Conservation (phyloP, 169 alveolate genomes). For the Plasmodium malariae region DNA sequence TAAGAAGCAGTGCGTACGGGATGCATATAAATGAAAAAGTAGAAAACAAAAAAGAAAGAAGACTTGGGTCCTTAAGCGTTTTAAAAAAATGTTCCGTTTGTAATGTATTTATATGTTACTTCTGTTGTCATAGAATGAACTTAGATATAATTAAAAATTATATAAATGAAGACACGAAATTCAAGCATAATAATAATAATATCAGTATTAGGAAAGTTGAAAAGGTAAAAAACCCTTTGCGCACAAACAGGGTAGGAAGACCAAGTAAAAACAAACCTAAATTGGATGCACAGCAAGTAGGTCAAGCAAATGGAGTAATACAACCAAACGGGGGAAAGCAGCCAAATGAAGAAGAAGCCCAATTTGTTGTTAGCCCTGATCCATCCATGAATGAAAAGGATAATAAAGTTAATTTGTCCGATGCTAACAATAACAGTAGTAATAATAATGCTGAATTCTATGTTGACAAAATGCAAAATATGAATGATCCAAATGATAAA, state of each 20-base stretch:
- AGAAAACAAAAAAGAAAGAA: slow-evolving; percentile 66
- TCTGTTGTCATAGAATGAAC: slow-evolving; percentile 75
- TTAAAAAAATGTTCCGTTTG: slow-evolving; percentile 53
- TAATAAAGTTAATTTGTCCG: not conserved
- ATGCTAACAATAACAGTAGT: not conserved
- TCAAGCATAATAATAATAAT: not conserved
- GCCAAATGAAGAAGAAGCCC: no score
- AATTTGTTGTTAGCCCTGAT: no score
- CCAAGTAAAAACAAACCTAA: slow-evolving; percentile 1
- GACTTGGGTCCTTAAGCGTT: slow-evolving; percentile 74
- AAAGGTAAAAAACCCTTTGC: not conserved
- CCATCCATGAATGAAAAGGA: not conserved
- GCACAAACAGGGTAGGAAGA: slow-evolving; percentile 16
- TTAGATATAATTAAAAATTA: slow-evolving; percentile 58
- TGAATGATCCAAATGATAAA: no score
- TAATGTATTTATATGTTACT: slow-evolving; percentile 66
- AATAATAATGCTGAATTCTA: no score
- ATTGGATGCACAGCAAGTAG: no score
- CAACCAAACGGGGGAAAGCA: no score
- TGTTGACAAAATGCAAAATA: no score
- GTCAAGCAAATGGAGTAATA: no score
- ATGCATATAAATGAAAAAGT: slow-evolving; percentile 18
- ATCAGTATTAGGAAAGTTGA: not conserved
- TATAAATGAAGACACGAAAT: slow-evolving; percentile 18
- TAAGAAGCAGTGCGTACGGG: slow-evolving; percentile 2